Base-by-base conservation (phyloP, 257 asterid genomes). In the Jaltomata sinuosa region DNA sequence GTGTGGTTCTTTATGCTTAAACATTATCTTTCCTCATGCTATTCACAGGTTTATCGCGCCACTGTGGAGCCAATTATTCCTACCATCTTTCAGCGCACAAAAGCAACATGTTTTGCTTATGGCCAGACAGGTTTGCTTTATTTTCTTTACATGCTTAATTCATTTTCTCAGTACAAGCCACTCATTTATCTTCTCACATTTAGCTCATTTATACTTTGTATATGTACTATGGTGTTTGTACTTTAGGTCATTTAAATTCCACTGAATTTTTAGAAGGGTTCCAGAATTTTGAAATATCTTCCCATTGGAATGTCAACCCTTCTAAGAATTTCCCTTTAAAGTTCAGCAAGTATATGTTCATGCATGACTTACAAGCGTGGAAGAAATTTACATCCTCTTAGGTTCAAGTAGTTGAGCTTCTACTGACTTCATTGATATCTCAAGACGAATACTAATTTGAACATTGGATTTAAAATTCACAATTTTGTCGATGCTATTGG, bases 31-130 rank as follows among this genome's bases (percentile, higher is more conserved):
- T 76, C 81, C 84, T 83, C 74, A 64, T 87, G 65, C 80, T 87
- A 5, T 85, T 59, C 25, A 32, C 92, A 97, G 99, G 98, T 97
- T 79, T 97, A 97, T 86, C 94, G 97, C 31, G 92, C 85, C 65
- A 97, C 99, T 3, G 99, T 97, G 86, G 98, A 97, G 90, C 99
- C 99, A 74, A 97, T 97, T 61, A 95, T 97, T 87, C 99, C 99
- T 53, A 97, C 86, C 82, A 97, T 97, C 82, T 97, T 97, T 84
- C 99, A 95, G 91, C 96, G 99, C 29, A 95, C 99, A 82, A 97
- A 97, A 88, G 99, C 99, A 84, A 97, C 99, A 59, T 97, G 99
- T 83, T 97, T 97, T 87, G 99, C 99, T 72, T 97, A 97, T 90
- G 99, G 99, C 84, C 99, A 97, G 88, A 97, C 99, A 91, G 99